Evolutionary conservation across 306 rosid species (phyloP).

Genomic region (Fragaria vesca): DNA sequence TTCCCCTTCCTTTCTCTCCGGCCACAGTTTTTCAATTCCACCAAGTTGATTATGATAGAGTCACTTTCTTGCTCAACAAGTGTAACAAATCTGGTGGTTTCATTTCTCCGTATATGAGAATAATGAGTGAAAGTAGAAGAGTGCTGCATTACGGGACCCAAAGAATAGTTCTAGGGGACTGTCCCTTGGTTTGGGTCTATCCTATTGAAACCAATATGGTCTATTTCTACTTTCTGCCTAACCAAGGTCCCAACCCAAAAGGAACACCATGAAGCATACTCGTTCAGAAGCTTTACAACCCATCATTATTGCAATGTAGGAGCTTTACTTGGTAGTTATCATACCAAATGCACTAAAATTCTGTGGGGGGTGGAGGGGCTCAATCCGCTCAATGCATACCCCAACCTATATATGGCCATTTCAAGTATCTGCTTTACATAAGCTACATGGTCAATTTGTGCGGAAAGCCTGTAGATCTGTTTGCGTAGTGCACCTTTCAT

Average conservation of each 20-base stretch:
- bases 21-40: not conserved
- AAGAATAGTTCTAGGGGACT: not conserved
- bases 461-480: not conserved
- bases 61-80: conserved; percentile 9
- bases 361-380: not conserved
- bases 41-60: not conserved
- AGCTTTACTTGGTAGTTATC: not conserved
- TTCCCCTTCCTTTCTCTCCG: not conserved
- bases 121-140: not conserved
- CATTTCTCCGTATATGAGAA: not conserved
- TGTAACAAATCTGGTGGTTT: not conserved
- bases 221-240: conserved; percentile 22
- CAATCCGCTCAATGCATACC: not conserved
- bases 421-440: not conserved
- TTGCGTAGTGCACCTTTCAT: not conserved
- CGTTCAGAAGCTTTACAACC: conserved; percentile 16
- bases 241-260: conserved; percentile 31
- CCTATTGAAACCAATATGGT: conserved; percentile 12
- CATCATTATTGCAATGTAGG: conserved; percentile 15
- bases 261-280: conserved; percentile 9
- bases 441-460: not conserved
- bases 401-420: not conserved
- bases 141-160: not conserved
- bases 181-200: conserved; percentile 15
- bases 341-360: not conserved